Base-by-base conservation (phyloP, 768 basidiomycete genomes). In the Mycena indigotica region DNA sequence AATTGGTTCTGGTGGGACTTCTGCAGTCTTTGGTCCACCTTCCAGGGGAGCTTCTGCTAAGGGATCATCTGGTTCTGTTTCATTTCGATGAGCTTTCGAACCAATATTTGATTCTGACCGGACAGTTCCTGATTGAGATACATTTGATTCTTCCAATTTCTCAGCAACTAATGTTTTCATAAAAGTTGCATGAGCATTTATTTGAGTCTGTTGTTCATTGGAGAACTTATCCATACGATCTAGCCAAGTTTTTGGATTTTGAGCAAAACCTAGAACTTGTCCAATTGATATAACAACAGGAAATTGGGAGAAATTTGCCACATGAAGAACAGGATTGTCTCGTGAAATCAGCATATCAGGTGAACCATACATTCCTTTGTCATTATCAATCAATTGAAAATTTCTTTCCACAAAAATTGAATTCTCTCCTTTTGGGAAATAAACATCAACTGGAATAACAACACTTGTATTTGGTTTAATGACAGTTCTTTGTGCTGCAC, bases 11-110 rank as follows among this genome's bases (percentile, higher is more conserved):
- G 41, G 50, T 0, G 66, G 65, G 0, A 57, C 28, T 30, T 72
- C 70, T 0, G 69, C 50, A 0, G 68, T 70, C 41, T 75, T 75
- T 0, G 73, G 71, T 0, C 72, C 69, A 41, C 71, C 69, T 55
- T 66, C 68, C 2, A 71, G 3, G 2, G 65, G 61, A 4, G 64
- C 61, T 4, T 67, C 66, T 23, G 50, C 56, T 13, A 54, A 19
- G 4, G 52, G 56, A 17, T 64, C 62, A 25, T 67, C 57, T 2
- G 52, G 28, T 16, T 54, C 46, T 0, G 40, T 52, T 2, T 50
- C 45, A 28, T 56, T 55, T 6, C 57, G 5, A 19, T 58, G 28
- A 3, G 55, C 56, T 16, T 62, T 58, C 5, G 48, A 55, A 24
- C 46, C 51, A 15, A 53, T 50, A 1, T 49, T 26, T 8, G 50